Evolutionary conservation across 2,329 filamentous ascomycete species (phyloP).

Genomic region (Arachnomyces sp.): DNA sequence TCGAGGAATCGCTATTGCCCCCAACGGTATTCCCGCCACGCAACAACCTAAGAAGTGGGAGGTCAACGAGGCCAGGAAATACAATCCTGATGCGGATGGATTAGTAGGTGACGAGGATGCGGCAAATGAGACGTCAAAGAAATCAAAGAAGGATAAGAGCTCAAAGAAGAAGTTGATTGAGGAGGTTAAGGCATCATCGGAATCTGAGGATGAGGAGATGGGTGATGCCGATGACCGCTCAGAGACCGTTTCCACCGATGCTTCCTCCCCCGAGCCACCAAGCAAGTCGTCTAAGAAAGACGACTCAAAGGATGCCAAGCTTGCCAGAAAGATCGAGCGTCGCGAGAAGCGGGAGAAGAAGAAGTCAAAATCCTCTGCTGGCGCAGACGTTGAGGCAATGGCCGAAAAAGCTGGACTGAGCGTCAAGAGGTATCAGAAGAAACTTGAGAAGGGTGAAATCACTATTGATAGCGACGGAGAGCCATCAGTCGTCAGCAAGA

Average conservation of each 20-base stretch:
- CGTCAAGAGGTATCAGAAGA: conserved; percentile 68
- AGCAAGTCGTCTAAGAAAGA: conserved; percentile 23
- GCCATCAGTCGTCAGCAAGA: conserved; percentile 62
- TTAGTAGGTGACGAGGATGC: conserved; percentile 58
- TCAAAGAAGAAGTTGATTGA: conserved; percentile 38
- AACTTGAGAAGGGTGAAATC: conserved; percentile 68
- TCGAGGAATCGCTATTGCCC: conserved; percentile 65
- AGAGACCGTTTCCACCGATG: conserved; percentile 9
- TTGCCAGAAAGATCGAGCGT: conserved; percentile 21
- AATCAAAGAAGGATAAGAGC: conserved; percentile 34
- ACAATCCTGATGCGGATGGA: conserved; percentile 90
- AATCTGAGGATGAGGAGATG: conserved; percentile 34
- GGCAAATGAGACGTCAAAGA: conserved; percentile 31
- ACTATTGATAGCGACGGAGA: conserved; percentile 57
- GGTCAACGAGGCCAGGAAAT: conserved; percentile 85
- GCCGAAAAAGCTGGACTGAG: conserved; percentile 62
- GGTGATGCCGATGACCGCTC: conserved; percentile 30
- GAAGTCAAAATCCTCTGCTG: conserved; percentile 38
- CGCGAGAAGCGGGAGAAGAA: conserved; percentile 10
- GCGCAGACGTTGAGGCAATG: conserved; percentile 44
- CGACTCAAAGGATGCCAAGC: conserved; percentile 38
- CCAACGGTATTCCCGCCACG: conserved; percentile 56
- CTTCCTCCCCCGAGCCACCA: conserved; percentile 17
- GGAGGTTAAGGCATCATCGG: conserved; percentile 28
- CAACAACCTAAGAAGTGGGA: conserved; percentile 64